Base-by-base conservation (phyloP, 2,329 filamentous ascomycete species). In the Cordyceps pruinosa region DNA sequence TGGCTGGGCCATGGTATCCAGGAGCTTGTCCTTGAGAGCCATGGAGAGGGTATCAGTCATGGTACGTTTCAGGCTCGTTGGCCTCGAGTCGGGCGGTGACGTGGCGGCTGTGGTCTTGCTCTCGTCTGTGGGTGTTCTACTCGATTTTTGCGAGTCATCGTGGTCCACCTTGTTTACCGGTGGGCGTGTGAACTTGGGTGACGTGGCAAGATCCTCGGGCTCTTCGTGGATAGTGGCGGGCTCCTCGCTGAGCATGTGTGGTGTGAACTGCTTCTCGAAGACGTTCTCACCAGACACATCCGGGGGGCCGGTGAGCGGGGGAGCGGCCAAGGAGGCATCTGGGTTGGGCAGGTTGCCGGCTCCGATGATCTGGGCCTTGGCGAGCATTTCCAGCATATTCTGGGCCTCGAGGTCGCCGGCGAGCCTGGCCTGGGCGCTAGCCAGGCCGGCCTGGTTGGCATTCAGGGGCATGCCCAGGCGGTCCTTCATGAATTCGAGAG, bases 401-500 rank as follows among this genome's bases (percentile, higher is more conserved):
- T 97, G 90, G 48, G 91, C 82, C 64, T 97, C 93, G 52, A 89
- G 76, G 71, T 97, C 92, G 23, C 91, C 92, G 61, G 82, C 85
- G 53, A 88, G 79, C 66, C 89, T 86, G 54, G 92, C 90, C 71
- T 96, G 90, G 17, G 90, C 91, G 67, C 85, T 90, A 45, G 87
- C 86, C 63, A 96, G 84, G 12, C 84, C 89, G 15, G 88, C 84
- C 67, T 87, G 88, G 53, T 83, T 84, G 32, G 86, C 81, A 52
- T 68, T 73, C 60, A 73, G 73, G 32, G 88, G 83, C 87, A 90
- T 93, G 61, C 89, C 89, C 72, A 95, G 82, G 62, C 89, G 89
- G 69, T 97, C 91, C 67, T 89, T 88, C 88, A 99, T 95, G 68
- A 97, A 97, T 71, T 97, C 94, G 68, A 97, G 87, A 9, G 92